Percentiles rank a stretch among this genome's conserved stretches.
phyloP scores from a whole-genome alignment of 1,284 basidiomycete species.

The Termitomyces sp. region DNA sequence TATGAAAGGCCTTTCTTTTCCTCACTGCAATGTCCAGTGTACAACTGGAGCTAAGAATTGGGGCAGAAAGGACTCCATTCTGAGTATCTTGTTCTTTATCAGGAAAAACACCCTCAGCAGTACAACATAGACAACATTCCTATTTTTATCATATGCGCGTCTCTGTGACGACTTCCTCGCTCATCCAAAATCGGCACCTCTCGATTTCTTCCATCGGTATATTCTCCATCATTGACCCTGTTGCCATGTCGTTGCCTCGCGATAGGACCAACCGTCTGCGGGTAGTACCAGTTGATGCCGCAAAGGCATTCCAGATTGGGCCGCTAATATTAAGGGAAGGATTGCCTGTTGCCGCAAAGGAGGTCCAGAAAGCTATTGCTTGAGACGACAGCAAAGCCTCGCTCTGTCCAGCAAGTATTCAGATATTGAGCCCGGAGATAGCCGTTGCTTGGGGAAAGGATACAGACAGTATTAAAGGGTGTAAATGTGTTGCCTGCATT shows the following conservation, averaged over 20 bases:
- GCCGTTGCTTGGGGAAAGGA: neutral
- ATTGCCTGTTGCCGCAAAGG: conserved; percentile 32
- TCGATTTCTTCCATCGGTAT: conserved; percentile 27
- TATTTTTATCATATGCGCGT: neutral
- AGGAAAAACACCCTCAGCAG: neutral
- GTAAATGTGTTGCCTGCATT: conserved; percentile 3
- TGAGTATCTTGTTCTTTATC: neutral
- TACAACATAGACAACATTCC: too few species aligned
- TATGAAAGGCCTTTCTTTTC: neutral
- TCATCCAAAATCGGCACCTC: conserved; percentile 39
- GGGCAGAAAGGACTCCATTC: neutral
- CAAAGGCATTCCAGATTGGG: neutral
- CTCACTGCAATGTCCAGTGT: neutral
- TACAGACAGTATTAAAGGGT: conserved; percentile 1
- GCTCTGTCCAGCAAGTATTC: conserved; percentile 25
- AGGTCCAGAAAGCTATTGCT: conserved; percentile 43
- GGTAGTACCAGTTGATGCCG: neutral
- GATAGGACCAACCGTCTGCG: neutral
- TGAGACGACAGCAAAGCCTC: conserved; percentile 34
- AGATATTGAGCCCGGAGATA: neutral
- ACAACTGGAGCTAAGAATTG: neutral
- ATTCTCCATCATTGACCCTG: neutral
- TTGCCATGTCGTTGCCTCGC: neutral
- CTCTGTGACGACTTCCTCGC: conserved; percentile 12
- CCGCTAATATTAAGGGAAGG: conserved; percentile 17